Base-by-base conservation (phyloP, 2,329 filamentous ascomycete species). In the Fusarium agapanthi region DNA sequence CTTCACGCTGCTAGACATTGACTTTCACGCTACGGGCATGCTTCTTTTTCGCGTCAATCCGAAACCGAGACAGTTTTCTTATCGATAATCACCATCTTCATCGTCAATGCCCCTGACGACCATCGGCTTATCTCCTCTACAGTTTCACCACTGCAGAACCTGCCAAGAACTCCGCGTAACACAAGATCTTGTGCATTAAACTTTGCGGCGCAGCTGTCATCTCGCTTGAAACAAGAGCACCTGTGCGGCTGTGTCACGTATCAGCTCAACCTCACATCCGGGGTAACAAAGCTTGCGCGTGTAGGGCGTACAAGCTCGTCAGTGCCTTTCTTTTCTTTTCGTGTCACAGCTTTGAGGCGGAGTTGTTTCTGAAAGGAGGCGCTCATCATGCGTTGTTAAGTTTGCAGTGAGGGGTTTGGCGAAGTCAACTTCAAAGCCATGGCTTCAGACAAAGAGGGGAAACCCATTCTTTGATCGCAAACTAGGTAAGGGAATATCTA, bases 191-290 rank as follows among this genome's bases (percentile, higher is more conserved):
- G 37, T 64, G 26, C 50, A 54, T 53, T 38, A 45, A 14, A 64
- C 35, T 45, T 41, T 38, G 35, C 50, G 35, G 44, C 55, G 65
- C 65, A 69, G 58, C 51, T 69, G 45, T 48, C 51, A 65, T 57
- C 65, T 69, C 66, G 65, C 65, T 65, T 69, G 65, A 69, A 64
- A 65, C 65, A 43, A 58, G 26, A 34, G 58, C n/a, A 65, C 48
- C 30, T 41, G 26, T 65, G 51, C 65, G 35, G 40, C 37, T 43
- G 58, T 69, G 30, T 54, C 35, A 47, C 45, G 26, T 54, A 35
- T 40, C 41, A 44, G 38, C 34, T 30, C 51, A 24, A 41, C 50
- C 50, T 54, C 26, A 40, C 35, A 47, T 67, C 54, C 35, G 62
- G 65, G 62, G 65, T 47, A 67, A 61, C 62, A 30, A 30, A 47